These are phyloP conservation scores for Echites panduratus DNA, from an alignment of 257 asterid species.

Conservation along the genomic window DNA sequence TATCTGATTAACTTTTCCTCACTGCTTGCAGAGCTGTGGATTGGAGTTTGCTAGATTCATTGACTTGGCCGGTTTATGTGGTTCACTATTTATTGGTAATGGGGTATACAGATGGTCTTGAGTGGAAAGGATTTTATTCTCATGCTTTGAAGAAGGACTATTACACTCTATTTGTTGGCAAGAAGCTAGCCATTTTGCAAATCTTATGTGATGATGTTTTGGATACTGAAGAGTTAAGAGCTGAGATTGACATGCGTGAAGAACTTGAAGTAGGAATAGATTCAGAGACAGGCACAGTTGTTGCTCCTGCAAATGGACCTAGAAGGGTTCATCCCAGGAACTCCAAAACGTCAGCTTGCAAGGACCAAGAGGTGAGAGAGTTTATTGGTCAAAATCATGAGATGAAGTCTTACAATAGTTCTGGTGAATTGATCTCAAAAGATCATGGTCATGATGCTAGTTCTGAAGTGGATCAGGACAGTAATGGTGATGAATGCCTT, in stretches of 20 bases:
- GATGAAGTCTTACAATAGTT: slow-evolving; percentile 19
- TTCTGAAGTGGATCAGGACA: slow-evolving; percentile 46
- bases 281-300: slow-evolving; percentile 35
- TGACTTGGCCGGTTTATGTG: slow-evolving; percentile 78
- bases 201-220: slow-evolving; percentile 69
- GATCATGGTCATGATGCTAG: slow-evolving; percentile 29
- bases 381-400: slow-evolving; percentile 34
- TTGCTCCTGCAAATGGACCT: slow-evolving; percentile 38
- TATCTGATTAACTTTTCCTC: slow-evolving; percentile 9
- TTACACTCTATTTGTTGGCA: slow-evolving; percentile 57
- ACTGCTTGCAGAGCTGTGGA: slow-evolving; percentile 51
- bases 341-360: slow-evolving; percentile 49
- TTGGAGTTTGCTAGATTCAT: slow-evolving; percentile 79
- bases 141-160: slow-evolving; percentile 67
- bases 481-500: slow-evolving; percentile 80
- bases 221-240: slow-evolving; percentile 67
- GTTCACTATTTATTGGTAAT: slow-evolving; percentile 55
- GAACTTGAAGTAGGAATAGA: slow-evolving; percentile 62
- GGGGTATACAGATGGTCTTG: slow-evolving; percentile 47
- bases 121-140: slow-evolving; percentile 58
- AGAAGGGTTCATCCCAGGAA: slow-evolving; percentile 63
- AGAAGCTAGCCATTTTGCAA: slow-evolving; percentile 60
- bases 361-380: slow-evolving; percentile 35
- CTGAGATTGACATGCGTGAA: slow-evolving; percentile 67
- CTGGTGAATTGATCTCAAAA: slow-evolving; percentile 28